Conservation (phyloP, 768 basidiomycete species). For the Scleroderma bovista region DNA sequence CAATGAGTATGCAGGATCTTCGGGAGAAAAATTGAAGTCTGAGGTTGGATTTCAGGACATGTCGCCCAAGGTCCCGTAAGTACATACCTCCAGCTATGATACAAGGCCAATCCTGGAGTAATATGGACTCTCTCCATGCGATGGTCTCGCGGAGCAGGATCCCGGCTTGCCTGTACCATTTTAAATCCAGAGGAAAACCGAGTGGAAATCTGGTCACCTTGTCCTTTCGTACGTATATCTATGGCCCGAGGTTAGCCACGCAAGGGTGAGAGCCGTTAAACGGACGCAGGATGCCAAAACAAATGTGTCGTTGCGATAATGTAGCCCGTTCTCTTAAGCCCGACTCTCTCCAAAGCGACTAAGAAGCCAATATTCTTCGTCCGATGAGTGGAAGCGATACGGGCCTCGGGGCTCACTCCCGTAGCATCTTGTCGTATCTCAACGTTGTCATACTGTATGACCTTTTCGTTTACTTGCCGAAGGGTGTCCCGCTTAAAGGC, state of each 20-base stretch:
- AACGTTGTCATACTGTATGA: conserved; percentile 68
- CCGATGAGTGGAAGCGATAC: conserved; percentile 54
- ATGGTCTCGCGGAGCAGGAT: conserved; percentile 65
- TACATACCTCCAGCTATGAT: conserved; percentile 74
- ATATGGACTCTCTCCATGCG: conserved; percentile 45
- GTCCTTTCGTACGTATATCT: conserved; percentile 73
- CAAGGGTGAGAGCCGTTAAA: conserved; percentile 3
- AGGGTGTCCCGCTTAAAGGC: conserved; percentile 58
- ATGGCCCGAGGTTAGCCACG: neutral
- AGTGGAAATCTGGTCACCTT: conserved; percentile 33
- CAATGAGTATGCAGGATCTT: conserved; percentile 78
- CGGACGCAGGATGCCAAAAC: conserved; percentile 91
- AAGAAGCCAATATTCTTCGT: conserved; percentile 82
- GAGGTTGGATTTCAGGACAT: conserved; percentile 1
- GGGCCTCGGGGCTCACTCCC: conserved; percentile 21
- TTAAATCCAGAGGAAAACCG: neutral
- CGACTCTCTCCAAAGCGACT: conserved; percentile 52
- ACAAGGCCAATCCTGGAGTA: conserved; percentile 61
- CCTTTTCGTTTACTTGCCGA: conserved; percentile 37
- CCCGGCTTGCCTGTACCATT: conserved; percentile 57
- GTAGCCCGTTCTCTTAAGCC: conserved; percentile 43
- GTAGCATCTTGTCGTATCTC: conserved; percentile 39
- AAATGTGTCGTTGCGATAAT: conserved; percentile 87
- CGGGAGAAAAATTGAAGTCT: conserved; percentile 92
- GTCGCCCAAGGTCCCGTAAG: neutral